Conservation (phyloP, 176 grass and related monocot species). For the Miscanthus lutarioriparius region DNA sequence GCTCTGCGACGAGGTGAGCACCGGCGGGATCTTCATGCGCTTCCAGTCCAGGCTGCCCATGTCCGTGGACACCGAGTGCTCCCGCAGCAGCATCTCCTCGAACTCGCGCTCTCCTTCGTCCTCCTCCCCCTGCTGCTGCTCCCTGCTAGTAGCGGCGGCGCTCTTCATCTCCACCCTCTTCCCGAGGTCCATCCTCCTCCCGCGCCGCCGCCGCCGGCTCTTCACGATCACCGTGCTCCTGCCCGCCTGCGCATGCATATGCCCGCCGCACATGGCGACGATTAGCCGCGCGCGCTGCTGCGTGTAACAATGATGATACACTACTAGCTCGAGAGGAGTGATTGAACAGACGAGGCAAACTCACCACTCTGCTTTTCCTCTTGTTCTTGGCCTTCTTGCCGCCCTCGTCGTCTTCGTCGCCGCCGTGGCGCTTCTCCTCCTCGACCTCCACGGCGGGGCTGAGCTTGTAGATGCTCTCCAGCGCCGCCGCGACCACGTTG, state of each 20-base stretch:
- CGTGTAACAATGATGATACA: background rate
- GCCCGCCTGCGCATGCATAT: background rate
- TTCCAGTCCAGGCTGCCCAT: slow-evolving; percentile 81
- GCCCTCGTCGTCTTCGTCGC: background rate
- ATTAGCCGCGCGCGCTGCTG: background rate
- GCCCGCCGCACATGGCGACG: background rate
- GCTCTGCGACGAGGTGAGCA: slow-evolving; percentile 67
- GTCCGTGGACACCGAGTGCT: slow-evolving; percentile 62
- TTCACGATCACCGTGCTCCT: slow-evolving; percentile 31
- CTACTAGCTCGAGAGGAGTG: background rate
- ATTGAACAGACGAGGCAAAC: background rate
- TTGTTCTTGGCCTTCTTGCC: slow-evolving; percentile 10
- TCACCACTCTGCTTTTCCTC: slow-evolving; percentile 12
- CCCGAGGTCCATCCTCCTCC: slow-evolving; percentile 57
- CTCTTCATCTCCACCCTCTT: slow-evolving; percentile 55
- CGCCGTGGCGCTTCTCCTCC: background rate
- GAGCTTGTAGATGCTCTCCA: slow-evolving; percentile 91
- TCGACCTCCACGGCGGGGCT: slow-evolving; percentile 56
- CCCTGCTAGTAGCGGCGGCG: background rate
- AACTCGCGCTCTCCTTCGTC: slow-evolving; percentile 39
- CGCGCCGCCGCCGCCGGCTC: slow-evolving; percentile 41
- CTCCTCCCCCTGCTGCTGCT: background rate
- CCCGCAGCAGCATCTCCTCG: slow-evolving; percentile 60
- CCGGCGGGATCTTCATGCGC: slow-evolving; percentile 83
- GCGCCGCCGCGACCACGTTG: slow-evolving; percentile 75